These are phyloP conservation scores for Penicillium alfredii DNA, from an alignment of 495 filamentous ascomycete species.

Conservation along the genomic window DNA sequence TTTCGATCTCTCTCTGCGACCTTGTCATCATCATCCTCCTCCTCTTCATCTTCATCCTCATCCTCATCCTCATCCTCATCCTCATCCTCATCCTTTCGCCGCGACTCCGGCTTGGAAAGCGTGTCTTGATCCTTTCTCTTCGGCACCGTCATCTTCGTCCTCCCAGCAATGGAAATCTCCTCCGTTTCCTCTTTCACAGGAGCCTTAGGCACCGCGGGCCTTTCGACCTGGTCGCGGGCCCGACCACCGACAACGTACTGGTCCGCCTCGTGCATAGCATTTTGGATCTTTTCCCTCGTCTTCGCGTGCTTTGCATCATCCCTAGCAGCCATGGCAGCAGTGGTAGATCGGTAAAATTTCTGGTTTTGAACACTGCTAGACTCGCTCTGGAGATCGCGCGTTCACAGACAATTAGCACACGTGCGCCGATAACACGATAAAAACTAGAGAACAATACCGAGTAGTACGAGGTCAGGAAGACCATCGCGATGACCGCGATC, in stretches of 20 bases:
- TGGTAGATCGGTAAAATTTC: conserved; percentile 45
- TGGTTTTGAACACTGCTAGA: conserved; percentile 39
- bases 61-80: too few species aligned
- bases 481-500: conserved; percentile 49
- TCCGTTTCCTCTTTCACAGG: conserved; percentile 29
- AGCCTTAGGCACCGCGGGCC: conserved; percentile 39
- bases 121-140: conserved; percentile 31
- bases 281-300: conserved; percentile 23
- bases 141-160: conserved; percentile 54
- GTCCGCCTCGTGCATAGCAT: conserved; percentile 24
- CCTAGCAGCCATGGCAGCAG: conserved; percentile 43
- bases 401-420: conserved; percentile 4
- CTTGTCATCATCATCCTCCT: too few species aligned
- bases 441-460: too few species aligned
- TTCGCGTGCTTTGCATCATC: conserved; percentile 26
- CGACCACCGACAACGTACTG: background rate
- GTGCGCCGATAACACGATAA: too few species aligned
- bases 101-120: background rate
- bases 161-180: conserved; percentile 57
- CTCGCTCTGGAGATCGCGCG: conserved; percentile 31
- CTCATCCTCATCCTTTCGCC: too few species aligned
- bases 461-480: conserved; percentile 59
- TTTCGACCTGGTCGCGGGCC: too few species aligned
- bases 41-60: too few species aligned
- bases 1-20: too few species aligned